Evolutionary conservation across 139 green algal species (phyloP).

Genomic region (Tetradesmus lagerheimii): DNA sequence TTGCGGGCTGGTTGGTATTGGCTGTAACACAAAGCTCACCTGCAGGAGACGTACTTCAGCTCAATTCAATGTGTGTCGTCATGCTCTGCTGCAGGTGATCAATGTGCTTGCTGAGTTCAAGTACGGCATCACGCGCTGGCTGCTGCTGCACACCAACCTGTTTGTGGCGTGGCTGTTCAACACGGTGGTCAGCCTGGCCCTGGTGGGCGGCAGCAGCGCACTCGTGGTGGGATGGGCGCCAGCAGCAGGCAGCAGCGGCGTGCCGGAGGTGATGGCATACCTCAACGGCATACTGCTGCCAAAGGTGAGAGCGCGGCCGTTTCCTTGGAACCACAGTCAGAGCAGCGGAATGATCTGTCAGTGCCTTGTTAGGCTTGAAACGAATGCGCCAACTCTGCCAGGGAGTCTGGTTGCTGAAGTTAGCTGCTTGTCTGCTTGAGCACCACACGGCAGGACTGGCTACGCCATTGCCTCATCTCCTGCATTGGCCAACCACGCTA

Average conservation of each 20-base stretch:
- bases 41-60: neutral
- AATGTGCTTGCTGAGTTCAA: conserved; percentile 72
- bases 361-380: no score
- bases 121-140: conserved; percentile 76
- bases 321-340: no score
- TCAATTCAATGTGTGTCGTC: no score
- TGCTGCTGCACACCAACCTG: conserved; percentile 65
- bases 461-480: no score
- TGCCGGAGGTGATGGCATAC: conserved; percentile 92
- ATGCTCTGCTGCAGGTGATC: conserved; percentile 63
- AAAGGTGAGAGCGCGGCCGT: conserved; percentile 60
- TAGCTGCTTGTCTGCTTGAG: no score
- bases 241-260: conserved; percentile 74
- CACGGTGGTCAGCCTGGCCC: conserved; percentile 63
- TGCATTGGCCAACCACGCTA: no score
- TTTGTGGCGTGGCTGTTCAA: conserved; percentile 89
- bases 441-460: no score
- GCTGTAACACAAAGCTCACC: no score
- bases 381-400: no score
- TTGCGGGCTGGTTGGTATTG: no score
- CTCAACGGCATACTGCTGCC: conserved; percentile 86
- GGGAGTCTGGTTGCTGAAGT: no score
- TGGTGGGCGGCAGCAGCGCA: conserved; percentile 77
- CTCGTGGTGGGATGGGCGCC: conserved; percentile 84
- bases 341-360: no score